Conservation (phyloP, 2,329 filamentous ascomycete species). For the Septoria linicola region DNA sequence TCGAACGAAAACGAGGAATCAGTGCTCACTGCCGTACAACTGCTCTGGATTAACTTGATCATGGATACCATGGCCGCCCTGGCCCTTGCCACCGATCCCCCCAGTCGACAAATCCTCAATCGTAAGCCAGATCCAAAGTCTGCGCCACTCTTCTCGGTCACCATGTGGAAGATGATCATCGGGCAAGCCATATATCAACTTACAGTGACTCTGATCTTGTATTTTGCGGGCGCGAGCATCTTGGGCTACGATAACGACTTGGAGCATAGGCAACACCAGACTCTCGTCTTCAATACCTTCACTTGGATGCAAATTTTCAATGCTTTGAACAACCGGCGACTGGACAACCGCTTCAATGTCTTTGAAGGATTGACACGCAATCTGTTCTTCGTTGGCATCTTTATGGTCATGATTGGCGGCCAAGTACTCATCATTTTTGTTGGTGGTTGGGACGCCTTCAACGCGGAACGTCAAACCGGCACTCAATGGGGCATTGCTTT, state of each 20-base stretch:
- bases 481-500: conserved; percentile 86
- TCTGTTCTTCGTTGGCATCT: conserved; percentile 85
- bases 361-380: conserved; percentile 85
- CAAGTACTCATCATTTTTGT: conserved; percentile 89
- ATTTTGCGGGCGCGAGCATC: conserved; percentile 67
- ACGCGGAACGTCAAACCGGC: conserved; percentile 67
- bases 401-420: conserved; percentile 80
- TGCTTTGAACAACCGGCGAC: conserved; percentile 91
- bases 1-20: conserved; percentile 66
- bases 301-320: conserved; percentile 99
- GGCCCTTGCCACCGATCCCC: conserved; percentile 86
- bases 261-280: conserved; percentile 60
- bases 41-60: conserved; percentile 95
- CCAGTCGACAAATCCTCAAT: conserved; percentile 74
- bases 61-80: conserved; percentile 95
- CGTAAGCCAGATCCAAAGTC: conserved; percentile 76
- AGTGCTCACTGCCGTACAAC: conserved; percentile 83
- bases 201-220: conserved; percentile 72
- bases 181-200: conserved; percentile 91
- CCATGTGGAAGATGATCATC: conserved; percentile 99
- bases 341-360: conserved; percentile 94
- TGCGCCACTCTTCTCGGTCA: conserved; percentile 74
- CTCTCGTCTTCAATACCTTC: conserved; percentile 95
- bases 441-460: conserved; percentile 72
- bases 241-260: conserved; percentile 53